Evolutionary conservation across 805 yeast species (phyloP), one percentile per base, ranked within the genome.

Genomic region (Wickerhamomyces xylosicus): DNA sequence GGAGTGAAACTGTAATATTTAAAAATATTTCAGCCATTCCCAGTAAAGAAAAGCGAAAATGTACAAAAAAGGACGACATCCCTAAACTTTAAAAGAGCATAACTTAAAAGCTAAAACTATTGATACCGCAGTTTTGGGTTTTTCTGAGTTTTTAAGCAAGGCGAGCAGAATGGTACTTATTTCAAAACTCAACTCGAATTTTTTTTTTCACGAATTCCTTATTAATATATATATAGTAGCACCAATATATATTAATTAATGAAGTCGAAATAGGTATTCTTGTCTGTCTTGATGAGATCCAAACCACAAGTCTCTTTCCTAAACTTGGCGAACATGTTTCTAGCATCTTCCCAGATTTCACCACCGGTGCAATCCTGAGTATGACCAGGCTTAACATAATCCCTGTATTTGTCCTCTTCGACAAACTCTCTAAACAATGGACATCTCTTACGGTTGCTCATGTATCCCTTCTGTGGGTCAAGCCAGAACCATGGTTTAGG

Each of bases 401-500:
- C 29, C 13, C 13, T n/a, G 14, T 9, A 25, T n/a, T 25, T 5
- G 2, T 33, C 37, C 13, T 36, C 40, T 8, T 32, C 20, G 4
- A 31, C 13, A 29, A 43, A 47, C 20, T 47, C 51, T 8, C 37
- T 40, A 37, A 44, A 46, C 3, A 33, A 5, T 15, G 40, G 39
- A 38, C 56, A 52, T 13, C 56, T 36, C 0, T 40, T 37, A 36
- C 53, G 40, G 4, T 3, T 20, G 2, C 27, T 32, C 52, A 47
- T 48, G 31, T 49, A 51, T 1, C 35, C 36, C 2, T 29, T 39
- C 0, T 40, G 16, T 1, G 33, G 40, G 6, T 41, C 35, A 19
- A 47, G 44, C n/a, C 39, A 19, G 36, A 43, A 52, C 86, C 86
- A 79, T 5, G 85, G 86, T 49, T 80, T 79, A 0, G 78, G 74